Base-by-base conservation (phyloP, 2,329 filamentous ascomycete species). In the Penicillium sp. region DNA sequence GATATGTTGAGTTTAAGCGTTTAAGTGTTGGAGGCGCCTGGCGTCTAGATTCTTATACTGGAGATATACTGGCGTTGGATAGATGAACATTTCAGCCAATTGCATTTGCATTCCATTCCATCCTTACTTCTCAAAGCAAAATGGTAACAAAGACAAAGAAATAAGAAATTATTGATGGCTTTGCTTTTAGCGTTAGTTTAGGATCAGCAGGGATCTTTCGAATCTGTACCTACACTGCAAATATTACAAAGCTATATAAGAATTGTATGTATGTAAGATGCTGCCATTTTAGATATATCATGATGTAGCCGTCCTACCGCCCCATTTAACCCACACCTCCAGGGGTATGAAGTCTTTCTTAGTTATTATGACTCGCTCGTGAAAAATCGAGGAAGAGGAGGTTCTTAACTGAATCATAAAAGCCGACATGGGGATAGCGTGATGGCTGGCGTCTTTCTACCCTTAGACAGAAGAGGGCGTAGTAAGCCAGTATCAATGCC, bases 11-110 rank as follows among this genome's bases (percentile, higher is more conserved):
- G 10, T 58, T 29, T 27, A 27, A 39, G 36, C 36, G n/a, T 53
- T 49, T 39, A 43, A 57, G 59, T 60, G 57, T 62, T 62, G 10
- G 29, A 27, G 55, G 63, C 53, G 62, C 61, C 55, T 8, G 47
- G 48, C 5, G n/a, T 29, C 16, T 55, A 52, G 33, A 57, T 50
- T 58, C 27, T 41, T 57, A 34, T 13, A 21, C n/a, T 29, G 33
- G 29, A 27, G 21, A 29, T 57, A 34, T 47, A 36, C 19, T 33
- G 54, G 54, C 53, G 54, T 57, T 53, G 29, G 34, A n/a, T 15
- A 44, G 2, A 34, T 13, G 25, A 15, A 34, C 2, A 16, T 36
- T 44, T 43, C 15, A 48, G 31, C 50, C 33, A 49, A 31, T 27
- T 40, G 15, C 34, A 57, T 53, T 53, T 43, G 23, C 31, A 47